Percentiles rank a stretch among this genome's conserved stretches.
These are phyloP conservation scores for Zygosaccharomyces rouxii DNA, from an alignment of 805 yeast species.

Conservation along the genomic window DNA sequence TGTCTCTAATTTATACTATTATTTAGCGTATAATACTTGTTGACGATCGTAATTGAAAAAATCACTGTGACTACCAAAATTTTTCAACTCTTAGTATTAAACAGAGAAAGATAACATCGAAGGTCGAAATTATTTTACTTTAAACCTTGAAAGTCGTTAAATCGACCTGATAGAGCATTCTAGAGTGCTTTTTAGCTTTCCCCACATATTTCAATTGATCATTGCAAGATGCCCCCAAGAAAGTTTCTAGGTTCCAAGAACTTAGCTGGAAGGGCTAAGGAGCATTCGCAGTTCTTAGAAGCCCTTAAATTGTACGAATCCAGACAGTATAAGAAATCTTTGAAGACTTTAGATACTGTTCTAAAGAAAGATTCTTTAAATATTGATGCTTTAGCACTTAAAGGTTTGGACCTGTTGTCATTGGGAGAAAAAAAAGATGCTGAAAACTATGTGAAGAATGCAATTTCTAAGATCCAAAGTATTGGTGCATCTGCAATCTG, in stretches of 20 bases:
- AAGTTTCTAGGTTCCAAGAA: conserved; percentile 3
- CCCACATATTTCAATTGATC: background rate
- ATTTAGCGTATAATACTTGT: background rate
- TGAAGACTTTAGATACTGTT: conserved; percentile 68
- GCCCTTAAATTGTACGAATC: conserved; percentile 80
- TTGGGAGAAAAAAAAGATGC: conserved; percentile 62
- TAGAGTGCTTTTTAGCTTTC: background rate
- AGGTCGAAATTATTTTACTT: background rate
- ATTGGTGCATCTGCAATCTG: conserved; percentile 55
- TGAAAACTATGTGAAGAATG: conserved; percentile 53
- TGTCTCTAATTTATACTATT: background rate
- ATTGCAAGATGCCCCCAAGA: conserved; percentile 3
- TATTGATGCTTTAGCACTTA: conserved; percentile 78
- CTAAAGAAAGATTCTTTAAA: conserved; percentile 71
- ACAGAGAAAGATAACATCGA: background rate
- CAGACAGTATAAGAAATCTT: conserved; percentile 81
- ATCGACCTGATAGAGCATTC: background rate
- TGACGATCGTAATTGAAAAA: background rate
- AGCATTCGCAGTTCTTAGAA: conserved; percentile 69
- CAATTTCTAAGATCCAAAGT: conserved; percentile 51
- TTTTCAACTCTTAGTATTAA: background rate
- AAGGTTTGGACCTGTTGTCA: conserved; percentile 65
- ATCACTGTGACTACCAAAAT: background rate
- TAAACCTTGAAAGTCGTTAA: background rate
- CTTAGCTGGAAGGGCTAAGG: conserved; percentile 43